A percentile compares a stretch with the other conserved stretches of the same genome.
phyloP scores from a whole-genome alignment of 768 basidiomycete species.

The Pleurotus giganteus region DNA sequence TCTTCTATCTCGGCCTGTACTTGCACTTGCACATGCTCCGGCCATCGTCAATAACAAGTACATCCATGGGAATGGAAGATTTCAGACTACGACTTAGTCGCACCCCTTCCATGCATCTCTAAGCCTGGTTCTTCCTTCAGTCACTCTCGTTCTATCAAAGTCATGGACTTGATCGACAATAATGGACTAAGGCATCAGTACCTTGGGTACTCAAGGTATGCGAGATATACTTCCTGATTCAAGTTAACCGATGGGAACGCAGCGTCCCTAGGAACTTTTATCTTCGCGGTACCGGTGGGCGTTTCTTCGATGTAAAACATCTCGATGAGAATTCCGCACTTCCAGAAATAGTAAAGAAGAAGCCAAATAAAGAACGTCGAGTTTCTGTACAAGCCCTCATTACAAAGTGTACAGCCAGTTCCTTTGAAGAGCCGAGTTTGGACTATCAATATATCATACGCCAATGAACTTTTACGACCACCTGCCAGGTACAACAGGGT shows the following conservation, averaged over 20 bases:
- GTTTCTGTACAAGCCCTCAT: not conserved
- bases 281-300: not conserved
- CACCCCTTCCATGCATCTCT: not conserved
- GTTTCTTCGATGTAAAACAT: not conserved
- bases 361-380: constrained; percentile 1
- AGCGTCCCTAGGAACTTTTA: not conserved
- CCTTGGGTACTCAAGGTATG: too few relatives aligned
- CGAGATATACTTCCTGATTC: not conserved
- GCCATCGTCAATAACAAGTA: not conserved
- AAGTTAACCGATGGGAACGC: not conserved
- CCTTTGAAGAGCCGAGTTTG: too few relatives aligned
- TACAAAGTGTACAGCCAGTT: not conserved
- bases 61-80: constrained; percentile 12
- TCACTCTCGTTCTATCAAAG: too few relatives aligned
- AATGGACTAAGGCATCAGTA: too few relatives aligned
- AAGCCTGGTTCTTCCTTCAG: too few relatives aligned
- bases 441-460: not conserved
- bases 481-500: constrained; percentile 76
- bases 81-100: constrained; percentile 1
- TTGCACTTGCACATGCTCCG: not conserved
- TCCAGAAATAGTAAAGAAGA: constrained; percentile 2
- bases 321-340: not conserved
- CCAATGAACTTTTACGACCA: constrained; percentile 53
- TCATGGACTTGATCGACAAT: too few relatives aligned
- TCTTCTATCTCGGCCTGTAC: constrained; percentile 5